Conservation (phyloP, 2,329 filamentous ascomycete genomes). For the Alternaria ventricosa region DNA sequence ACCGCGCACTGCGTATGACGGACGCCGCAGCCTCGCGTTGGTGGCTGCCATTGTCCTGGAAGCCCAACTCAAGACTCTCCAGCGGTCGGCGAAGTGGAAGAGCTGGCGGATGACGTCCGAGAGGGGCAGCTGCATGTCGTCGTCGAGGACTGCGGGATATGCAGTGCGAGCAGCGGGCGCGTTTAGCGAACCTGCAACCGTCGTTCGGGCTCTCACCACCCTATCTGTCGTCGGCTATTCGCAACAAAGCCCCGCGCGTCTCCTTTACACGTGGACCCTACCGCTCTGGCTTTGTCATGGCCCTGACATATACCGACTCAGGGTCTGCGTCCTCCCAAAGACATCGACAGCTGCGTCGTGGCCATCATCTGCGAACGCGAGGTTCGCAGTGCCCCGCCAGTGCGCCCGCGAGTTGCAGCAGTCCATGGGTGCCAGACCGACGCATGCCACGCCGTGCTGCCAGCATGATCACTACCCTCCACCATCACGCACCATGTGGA, state of each 20-base stretch:
- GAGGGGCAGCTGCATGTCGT: conserved; percentile 17
- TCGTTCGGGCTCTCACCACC: conserved; percentile 3
- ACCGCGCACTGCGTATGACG: conserved; percentile 17
- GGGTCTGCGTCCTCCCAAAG: neutral
- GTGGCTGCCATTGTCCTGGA: neutral
- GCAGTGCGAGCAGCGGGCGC: conserved; percentile 18
- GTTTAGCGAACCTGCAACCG: conserved; percentile 26
- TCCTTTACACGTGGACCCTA: conserved; percentile 26
- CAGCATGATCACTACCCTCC: conserved; percentile 6
- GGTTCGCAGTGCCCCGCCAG: conserved; percentile 25
- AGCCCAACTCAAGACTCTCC: neutral
- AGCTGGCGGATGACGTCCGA: conserved; percentile 27
- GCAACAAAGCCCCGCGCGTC: conserved; percentile 16
- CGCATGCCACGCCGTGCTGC: conserved; percentile 31
- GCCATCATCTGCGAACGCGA: conserved; percentile 30
- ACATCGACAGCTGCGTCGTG: neutral
- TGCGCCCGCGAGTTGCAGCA: conserved; percentile 25
- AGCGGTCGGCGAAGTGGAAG: conserved; percentile 13
- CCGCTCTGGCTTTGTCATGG: neutral
- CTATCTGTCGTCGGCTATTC: conserved; percentile 11
- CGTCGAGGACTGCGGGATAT: conserved; percentile 24
- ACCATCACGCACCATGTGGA: conserved; percentile 1
- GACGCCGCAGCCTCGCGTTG: conserved; percentile 1
- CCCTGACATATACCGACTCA: neutral
- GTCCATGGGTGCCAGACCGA: conserved; percentile 12